Base-by-base conservation (phyloP, 148 eudicot species). In the Rhododendron vialii region DNA sequence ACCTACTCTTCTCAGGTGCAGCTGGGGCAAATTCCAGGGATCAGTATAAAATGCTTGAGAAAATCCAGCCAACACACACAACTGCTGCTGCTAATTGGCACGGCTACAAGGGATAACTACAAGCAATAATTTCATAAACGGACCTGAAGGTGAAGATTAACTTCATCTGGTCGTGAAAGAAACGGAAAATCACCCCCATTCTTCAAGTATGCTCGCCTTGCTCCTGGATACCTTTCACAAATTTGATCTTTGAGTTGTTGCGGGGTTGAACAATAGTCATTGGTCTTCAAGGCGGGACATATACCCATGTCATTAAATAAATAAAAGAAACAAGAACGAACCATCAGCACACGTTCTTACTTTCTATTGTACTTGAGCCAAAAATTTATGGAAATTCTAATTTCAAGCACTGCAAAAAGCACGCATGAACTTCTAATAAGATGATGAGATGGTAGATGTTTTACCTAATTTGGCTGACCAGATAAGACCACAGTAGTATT, bases 101-200 rank as follows among this genome's bases (percentile, higher is more conserved):
- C 5, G 45, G 9, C 48, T 13, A 4, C 5, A 15, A 33, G 3
- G 36, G 13, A 80, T 51, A 50, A 30, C 36, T 53, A 61, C 73
- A 41, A 15, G 26, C 4, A 38, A 28, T 7, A 69, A 50, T 28
- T 67, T 41, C 38, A 83, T 10, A 69, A 48, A 45, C 20, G 3
- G 89, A 98, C 99, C 98, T 94, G 98, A 91, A 98, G 96, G 90
- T 98, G 98, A 82, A 98, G 95, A 89, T 95, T 98, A 69, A 98
- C 95, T 94, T 98, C 99, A 81, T 98, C 99, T 2, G 99, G 92
- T 18, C 98, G 93, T 20, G 99, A 95, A 84, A 98, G 93, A 89
- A 95, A 98, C 10, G 99, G 99, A 84, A 95, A 98, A 89, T 98
- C 99, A 36, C 99, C 98, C 81, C 99, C 99, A 50, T 89, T 90